Evolutionary conservation across 2,329 filamentous ascomycete species (phyloP).

Genomic region (Lecanicillium sp.): DNA sequence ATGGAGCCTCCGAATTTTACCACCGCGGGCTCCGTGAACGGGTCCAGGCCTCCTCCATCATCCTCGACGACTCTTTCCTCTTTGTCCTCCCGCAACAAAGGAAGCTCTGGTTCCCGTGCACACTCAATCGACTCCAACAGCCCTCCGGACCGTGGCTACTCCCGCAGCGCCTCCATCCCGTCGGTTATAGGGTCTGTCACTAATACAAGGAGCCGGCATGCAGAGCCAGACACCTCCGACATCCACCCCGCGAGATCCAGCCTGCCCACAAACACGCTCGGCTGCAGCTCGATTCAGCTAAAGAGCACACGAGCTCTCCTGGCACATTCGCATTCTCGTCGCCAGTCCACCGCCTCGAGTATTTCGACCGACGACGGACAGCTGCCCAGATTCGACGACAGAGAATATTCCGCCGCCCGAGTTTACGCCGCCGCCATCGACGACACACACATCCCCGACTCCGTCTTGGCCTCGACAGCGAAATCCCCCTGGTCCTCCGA

Average conservation of each 20-base stretch:
- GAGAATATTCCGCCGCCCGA: not conserved
- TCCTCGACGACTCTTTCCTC: constrained; percentile 9
- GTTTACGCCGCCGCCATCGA: not conserved
- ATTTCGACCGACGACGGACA: constrained; percentile 1
- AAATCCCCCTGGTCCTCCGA: constrained; percentile 44
- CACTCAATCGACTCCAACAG: constrained; percentile 3
- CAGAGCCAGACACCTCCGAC: constrained; percentile 53
- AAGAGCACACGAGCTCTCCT: constrained; percentile 14
- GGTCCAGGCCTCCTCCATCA: constrained; percentile 15
- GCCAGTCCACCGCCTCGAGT: constrained; percentile 5
- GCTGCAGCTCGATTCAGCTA: constrained; percentile 7
- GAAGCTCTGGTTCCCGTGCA: not conserved
- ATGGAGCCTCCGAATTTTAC: constrained; percentile 23
- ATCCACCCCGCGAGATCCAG: constrained; percentile 53
- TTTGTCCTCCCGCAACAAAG: constrained; percentile 6
- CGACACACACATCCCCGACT: constrained; percentile 14
- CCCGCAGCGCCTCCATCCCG: constrained; percentile 41
- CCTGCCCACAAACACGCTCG: constrained; percentile 47
- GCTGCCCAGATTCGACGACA: not conserved
- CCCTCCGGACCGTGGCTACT: constrained; percentile 16
- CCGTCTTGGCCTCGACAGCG: constrained; percentile 22
- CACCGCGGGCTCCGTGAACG: constrained; percentile 20
- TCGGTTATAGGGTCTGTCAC: constrained; percentile 28
- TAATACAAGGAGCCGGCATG: constrained; percentile 51
- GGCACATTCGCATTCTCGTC: constrained; percentile 8